Evolutionary conservation across 163 green algal species (phyloP), one percentile per base, ranked within the genome.

Genomic region (Coccomyxa subellipsoidea): DNA sequence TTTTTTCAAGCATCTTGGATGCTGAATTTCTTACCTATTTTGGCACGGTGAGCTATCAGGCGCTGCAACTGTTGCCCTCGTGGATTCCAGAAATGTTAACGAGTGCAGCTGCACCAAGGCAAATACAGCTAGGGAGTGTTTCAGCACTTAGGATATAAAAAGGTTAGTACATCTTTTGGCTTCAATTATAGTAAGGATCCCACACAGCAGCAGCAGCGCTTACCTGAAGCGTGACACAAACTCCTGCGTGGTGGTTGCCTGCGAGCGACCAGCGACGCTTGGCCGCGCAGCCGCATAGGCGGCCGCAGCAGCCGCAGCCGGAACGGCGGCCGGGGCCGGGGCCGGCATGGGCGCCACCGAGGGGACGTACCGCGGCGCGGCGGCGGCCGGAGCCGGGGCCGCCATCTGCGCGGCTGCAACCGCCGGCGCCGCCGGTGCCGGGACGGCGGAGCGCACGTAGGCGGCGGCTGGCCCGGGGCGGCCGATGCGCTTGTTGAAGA

Each of bases 401-500:
- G 54, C 37, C 36, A 21, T 38, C 79, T 79, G 79, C 53, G 59
- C 31, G 47, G 25, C 31, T 76, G 75, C 76, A 36, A n/a, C 23
- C 21, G n/a, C 27, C 23, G 4, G 1, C 40, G 37, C 34, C 34
- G 38, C 25, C 59, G 69, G 4, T 32, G 78, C 47, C 80, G 54
- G 36, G 77, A 78, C 72, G 66, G 54, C 7, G 39, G 32, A 6
- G 70, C 40, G 54, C 32, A 15, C 31, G 25, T 9, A 10, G 32
- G 71, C 31, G 6, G 75, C 36, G 9, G 47, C 54, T 34, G 32
- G 29, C 18, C 36, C 37, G 3, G 73, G 69, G 21, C 82, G 82
- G 0, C 88, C 88, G 69, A 82, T 81, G n/a, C 83, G 82, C 31
- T 81, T 83, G 69, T 85, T 86, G 83, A 90, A 91, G 40, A 85